phyloP scores from a whole-genome alignment of 2,329 filamentous ascomycete genomes.

The Hypoxylon sp. region DNA sequence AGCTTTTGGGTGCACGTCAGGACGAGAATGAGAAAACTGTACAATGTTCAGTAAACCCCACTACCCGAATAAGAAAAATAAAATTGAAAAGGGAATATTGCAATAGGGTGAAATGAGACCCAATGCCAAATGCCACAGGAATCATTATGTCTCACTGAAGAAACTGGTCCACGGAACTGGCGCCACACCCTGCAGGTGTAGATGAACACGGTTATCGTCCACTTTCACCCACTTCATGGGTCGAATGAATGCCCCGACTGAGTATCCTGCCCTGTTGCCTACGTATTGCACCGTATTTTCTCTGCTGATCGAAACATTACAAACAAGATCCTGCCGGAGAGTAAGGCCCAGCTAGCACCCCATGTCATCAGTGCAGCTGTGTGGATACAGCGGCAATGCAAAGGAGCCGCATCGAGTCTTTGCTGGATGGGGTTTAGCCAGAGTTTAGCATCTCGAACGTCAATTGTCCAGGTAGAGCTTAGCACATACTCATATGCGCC shows the following conservation, averaged over 20 bases:
- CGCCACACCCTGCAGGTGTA: constrained; percentile 19
- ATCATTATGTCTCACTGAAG: constrained; percentile 45
- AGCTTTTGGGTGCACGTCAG: constrained; percentile 43
- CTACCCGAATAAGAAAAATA: constrained; percentile 38
- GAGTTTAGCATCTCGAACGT: constrained; percentile 17
- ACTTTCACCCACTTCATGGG: constrained; percentile 1
- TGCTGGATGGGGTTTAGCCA: constrained; percentile 33
- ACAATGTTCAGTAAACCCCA: constrained; percentile 38
- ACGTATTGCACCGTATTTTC: constrained; percentile 1
- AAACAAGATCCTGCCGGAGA: not conserved
- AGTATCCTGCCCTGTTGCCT: not conserved
- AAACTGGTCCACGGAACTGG: constrained; percentile 23
- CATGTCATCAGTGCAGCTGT: not conserved
- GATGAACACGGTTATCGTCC: constrained; percentile 20
- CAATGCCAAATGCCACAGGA: constrained; percentile 19
- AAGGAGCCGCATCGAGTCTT: constrained; percentile 38
- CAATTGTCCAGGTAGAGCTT: constrained; percentile 1
- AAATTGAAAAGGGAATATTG: constrained; percentile 37
- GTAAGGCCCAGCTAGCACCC: not conserved
- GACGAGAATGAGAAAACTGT: constrained; percentile 37
- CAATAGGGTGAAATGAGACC: constrained; percentile 34
- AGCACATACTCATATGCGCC: constrained; percentile 14
- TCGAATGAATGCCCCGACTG: not conserved
- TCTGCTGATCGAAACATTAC: not conserved
- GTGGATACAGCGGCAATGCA: constrained; percentile 20